Conservation (phyloP, 345 rosid species). For the Populus nigra region DNA sequence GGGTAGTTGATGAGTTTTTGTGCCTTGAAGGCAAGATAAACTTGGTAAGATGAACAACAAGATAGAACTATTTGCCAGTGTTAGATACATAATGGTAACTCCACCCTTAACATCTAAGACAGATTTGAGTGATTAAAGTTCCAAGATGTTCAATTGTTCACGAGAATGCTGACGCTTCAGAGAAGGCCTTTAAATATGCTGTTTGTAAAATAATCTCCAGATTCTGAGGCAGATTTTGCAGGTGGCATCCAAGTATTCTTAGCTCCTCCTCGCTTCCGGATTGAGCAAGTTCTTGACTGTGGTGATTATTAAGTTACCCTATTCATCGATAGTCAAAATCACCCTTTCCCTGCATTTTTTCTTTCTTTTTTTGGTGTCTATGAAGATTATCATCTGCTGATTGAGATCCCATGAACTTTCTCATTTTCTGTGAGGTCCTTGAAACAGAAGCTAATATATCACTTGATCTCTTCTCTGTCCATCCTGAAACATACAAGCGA, state of each 20-base stretch:
- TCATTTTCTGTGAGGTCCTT: not conserved
- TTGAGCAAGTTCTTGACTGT: not conserved
- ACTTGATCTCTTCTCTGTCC: too few species aligned
- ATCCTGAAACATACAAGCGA: too few species aligned
- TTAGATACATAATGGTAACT: not conserved
- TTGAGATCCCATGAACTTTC: not conserved
- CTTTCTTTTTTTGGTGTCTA: not conserved
- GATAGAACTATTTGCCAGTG: too few species aligned
- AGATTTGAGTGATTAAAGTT: not conserved
- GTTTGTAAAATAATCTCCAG: not conserved
- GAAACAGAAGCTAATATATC: too few species aligned
- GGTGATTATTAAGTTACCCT: not conserved
- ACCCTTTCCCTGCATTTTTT: not conserved
- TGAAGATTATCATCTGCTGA: too few species aligned
- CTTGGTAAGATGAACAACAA: not conserved
- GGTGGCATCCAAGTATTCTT: not conserved
- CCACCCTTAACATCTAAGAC: not conserved
- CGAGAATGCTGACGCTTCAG: not conserved
- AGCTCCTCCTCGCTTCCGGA: not conserved
- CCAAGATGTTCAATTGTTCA: not conserved
- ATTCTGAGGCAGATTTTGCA: not conserved
- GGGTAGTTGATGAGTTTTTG: not conserved
- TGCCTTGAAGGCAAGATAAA: not conserved
- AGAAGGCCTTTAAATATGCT: not conserved
- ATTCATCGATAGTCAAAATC: too few species aligned